phyloP scores from a whole-genome alignment of 768 basidiomycete species.

The Mycena amicta region DNA sequence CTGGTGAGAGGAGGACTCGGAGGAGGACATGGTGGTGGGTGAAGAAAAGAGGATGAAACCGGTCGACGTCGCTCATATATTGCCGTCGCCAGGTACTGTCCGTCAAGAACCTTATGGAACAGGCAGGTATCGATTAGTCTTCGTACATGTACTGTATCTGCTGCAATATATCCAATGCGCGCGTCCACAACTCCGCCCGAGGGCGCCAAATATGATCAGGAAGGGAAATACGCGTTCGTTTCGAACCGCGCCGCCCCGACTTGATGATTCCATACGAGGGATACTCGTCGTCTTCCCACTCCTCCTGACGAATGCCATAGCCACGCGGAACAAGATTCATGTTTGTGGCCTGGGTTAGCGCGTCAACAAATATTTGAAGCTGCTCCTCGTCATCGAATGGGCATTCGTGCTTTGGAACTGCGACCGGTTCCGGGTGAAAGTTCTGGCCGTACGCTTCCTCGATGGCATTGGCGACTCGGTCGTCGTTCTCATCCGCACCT shows the following conservation, averaged over 20 bases:
- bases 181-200: conserved; percentile 20
- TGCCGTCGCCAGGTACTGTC: too few species aligned
- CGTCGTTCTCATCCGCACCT: neutral
- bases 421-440: conserved; percentile 10
- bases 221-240: conserved; percentile 12
- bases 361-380: conserved; percentile 2
- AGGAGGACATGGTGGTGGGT: too few species aligned
- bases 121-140: too few species aligned
- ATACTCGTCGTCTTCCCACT: conserved; percentile 23
- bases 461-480: neutral
- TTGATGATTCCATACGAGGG: conserved; percentile 13
- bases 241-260: conserved; percentile 6
- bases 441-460: conserved; percentile 4
- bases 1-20: too few species aligned
- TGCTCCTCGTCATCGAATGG: conserved; percentile 10
- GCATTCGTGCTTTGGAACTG: conserved; percentile 8
- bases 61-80: too few species aligned
- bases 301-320: conserved; percentile 16
- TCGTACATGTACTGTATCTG: too few species aligned
- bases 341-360: neutral
- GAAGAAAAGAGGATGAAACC: too few species aligned
- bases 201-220: conserved; percentile 19
- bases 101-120: too few species aligned
- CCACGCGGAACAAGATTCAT: conserved; percentile 5
- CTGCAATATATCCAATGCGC: too few species aligned